Evolutionary conservation across 768 basidiomycete genomes (phyloP), one percentile per base, ranked within the genome.

Genomic region (Albatrellus ellisii): DNA sequence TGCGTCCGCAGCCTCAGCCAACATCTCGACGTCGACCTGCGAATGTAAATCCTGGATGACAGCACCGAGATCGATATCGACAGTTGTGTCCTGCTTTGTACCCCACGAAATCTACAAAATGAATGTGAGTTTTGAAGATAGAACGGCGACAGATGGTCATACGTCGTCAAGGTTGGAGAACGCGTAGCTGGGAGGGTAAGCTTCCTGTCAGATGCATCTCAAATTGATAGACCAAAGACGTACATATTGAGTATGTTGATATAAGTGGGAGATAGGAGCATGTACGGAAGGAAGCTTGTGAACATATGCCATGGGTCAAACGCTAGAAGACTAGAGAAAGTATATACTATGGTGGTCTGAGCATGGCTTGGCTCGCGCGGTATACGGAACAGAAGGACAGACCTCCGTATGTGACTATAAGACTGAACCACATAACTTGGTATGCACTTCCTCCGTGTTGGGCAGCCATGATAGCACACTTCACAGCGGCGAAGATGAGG

Each of bases 231-330:
- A 21, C 6, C 3, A 6, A 17, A 3, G 4, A 44, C 81, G 54
- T 43, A 86, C 80, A 90, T 77, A 58, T 77, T 79, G 42, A 86
- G 60, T 46, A 85, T 67, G 55, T 81, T 83, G 55, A 86, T 72
- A 50, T 83, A 85, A 22, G 75, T 77, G 21, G 91, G 88, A 2
- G 80, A 85, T 42, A 95, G 71, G 15, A 97, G 64, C 54, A 97
- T 61, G 55, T 95, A 99, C 38, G 87, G 89, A 11, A 79, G 51
- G 54, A 91, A 90, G 52, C 86, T 90, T 7, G 92, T 97, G 48
- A 95, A 36, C 66, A 98, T 77, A 61, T 98, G 94, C 88, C 89
- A 92, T 4, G 95, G 92, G 59, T 99, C 95, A 44, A 92, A 73
- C 0, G 89, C 87, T 29, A 97, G 63, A 28, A 95, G 49, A 46